Evolutionary conservation across 2,329 filamentous ascomycete genomes (phyloP).

Genomic region (Elsinoe fawcettii): DNA sequence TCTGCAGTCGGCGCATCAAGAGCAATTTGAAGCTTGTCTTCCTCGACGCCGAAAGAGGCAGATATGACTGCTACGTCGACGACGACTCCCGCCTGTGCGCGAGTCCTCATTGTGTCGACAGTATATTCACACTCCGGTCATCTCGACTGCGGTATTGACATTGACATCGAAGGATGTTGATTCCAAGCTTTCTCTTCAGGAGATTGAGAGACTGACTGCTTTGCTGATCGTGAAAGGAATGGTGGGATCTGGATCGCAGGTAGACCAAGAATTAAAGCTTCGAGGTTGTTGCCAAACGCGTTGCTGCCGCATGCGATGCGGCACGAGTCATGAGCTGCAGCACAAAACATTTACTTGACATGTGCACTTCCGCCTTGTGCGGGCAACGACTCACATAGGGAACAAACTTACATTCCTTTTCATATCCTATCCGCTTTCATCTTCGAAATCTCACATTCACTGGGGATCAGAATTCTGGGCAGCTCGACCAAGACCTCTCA

Average conservation of each 20-base stretch:
- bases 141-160: not conserved
- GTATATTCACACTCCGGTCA: not conserved
- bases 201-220: too few species aligned
- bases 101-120: slow-evolving; percentile 42
- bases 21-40: slow-evolving; percentile 54
- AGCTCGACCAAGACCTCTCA: not conserved
- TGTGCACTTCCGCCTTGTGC: not conserved
- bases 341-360: not conserved
- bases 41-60: slow-evolving; percentile 60
- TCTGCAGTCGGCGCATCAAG: slow-evolving; percentile 66
- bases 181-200: not conserved
- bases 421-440: not conserved
- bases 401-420: not conserved
- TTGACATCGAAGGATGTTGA: not conserved
- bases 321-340: not conserved
- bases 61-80: slow-evolving; percentile 68
- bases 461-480: not conserved
- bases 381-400: not conserved
- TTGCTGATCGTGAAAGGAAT: not conserved
- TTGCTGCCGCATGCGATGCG: not conserved
- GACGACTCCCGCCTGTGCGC: slow-evolving; percentile 39
- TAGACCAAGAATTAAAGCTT: not conserved
- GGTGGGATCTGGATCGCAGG: not conserved
- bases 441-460: not conserved
- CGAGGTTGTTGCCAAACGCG: not conserved